Evolutionary conservation across 2,329 filamentous ascomycete species (phyloP), one percentile per base, ranked within the genome.

Genomic region (Podosphaera aphanis): DNA sequence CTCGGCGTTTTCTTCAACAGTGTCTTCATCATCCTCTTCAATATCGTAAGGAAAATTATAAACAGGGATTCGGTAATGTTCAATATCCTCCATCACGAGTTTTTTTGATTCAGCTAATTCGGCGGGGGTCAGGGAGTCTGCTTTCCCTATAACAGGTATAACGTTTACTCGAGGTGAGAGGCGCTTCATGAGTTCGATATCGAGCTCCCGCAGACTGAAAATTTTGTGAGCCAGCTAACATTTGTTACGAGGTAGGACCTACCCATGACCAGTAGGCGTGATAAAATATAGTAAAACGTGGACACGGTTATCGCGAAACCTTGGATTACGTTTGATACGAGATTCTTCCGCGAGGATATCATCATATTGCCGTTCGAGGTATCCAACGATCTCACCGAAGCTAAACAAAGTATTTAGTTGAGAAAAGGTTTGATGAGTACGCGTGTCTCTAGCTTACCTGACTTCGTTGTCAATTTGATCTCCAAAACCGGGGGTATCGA

Each of bases 21-120:
- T 98, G 60, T 98, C 90, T 68, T 98, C 90, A 55, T 98, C 90
- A 57, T 98, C 90, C 70, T 98, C 90, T 66, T 98, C 90, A 50
- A 98, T 93, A 57, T 98, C 90, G 69, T 98, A 98, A 43, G 90
- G 90, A 72, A 98, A 98, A 74, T 98, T 98, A 75, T 98, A 98
- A 53, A 98, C 88, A 41, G 90, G 90, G 57, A 98, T 98, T 61
- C 90, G 82, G 71, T 98, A 98, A 67, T 98, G 90, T 68, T 98
- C 90, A 57, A 98, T 98, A 62, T 98, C 90, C 70, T 98, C 90
- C 90, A 98, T 98, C 60, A 98, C 86, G 50, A 98, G 75, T 73
- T 95, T 98, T 77, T 98, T 98, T 55, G 88, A 95, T 67, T 98
- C 90, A 55, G 90, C 90, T 52, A 98, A 73, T 69, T 98, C 90